phyloP scores from a whole-genome alignment of 139 green algal genomes.

The Pseudopediastrum boryanum region DNA sequence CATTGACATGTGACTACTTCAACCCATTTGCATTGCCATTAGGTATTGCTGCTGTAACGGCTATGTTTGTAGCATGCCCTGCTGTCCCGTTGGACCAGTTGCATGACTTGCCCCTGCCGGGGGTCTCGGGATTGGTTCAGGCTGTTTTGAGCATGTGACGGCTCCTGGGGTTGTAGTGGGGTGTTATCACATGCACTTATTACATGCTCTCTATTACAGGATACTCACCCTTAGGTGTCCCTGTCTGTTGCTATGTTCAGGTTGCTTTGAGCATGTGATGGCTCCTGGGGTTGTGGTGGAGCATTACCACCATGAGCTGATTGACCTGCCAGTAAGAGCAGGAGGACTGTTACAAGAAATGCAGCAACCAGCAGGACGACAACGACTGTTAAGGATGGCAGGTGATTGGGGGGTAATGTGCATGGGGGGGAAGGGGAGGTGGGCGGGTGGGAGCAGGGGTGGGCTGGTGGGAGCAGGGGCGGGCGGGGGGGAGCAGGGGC shows the following conservation, averaged over 20 bases:
- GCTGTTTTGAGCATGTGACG: constrained; percentile 47
- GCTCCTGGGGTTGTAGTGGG: constrained; percentile 33
- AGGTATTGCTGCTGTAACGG: too few relatives aligned
- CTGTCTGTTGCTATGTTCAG: too few relatives aligned
- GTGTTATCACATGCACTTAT: constrained; percentile 14
- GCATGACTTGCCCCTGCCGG: too few relatives aligned
- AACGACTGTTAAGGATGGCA: constrained; percentile 17
- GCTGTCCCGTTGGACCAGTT: too few relatives aligned
- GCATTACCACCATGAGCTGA: constrained; percentile 18
- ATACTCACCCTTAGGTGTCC: too few relatives aligned
- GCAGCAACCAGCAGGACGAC: not conserved
- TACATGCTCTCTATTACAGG: too few relatives aligned
- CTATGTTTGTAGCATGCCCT: too few relatives aligned
- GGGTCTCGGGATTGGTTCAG: too few relatives aligned
- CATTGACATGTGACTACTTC: too few relatives aligned
- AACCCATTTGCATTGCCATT: too few relatives aligned
- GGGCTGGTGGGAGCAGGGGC: not conserved
- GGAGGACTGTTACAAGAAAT: not conserved
- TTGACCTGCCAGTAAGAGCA: constrained; percentile 22
- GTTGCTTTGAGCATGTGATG: constrained; percentile 48
- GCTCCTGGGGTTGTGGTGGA: constrained; percentile 35
- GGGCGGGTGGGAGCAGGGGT: not conserved
- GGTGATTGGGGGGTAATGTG: not conserved
- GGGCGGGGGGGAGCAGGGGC: not conserved
- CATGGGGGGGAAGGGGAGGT: not conserved